Conservation (phyloP, 1,284 basidiomycete genomes). For the Pisolithus thermaeus region DNA sequence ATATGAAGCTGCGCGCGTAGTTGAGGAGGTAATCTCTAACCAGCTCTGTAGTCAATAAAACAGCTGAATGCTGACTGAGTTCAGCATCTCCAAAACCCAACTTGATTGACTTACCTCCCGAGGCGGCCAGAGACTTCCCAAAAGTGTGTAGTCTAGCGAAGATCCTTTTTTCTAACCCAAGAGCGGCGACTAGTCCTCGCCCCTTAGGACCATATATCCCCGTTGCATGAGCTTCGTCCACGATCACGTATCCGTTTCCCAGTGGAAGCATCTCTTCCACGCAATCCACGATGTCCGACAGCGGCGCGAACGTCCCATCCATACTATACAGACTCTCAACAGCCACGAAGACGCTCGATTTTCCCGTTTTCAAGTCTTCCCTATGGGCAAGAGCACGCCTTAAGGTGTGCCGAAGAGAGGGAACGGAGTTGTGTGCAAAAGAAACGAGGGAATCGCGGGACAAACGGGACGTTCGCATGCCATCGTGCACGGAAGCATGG, state of each 20-base stretch:
- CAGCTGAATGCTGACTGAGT: slow-evolving; percentile 46
- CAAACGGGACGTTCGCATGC: slow-evolving; percentile 69
- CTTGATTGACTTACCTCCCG: slow-evolving; percentile 53
- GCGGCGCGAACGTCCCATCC: slow-evolving; percentile 88
- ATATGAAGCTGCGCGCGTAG: slow-evolving; percentile 88
- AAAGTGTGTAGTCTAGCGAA: slow-evolving; percentile 66
- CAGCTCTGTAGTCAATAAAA: slow-evolving; percentile 67
- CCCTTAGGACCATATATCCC: slow-evolving; percentile 78
- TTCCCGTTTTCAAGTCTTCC: slow-evolving; percentile 31
- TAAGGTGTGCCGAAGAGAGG: slow-evolving; percentile 41
- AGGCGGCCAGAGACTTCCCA: slow-evolving; percentile 66
- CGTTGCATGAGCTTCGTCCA: slow-evolving; percentile 89
- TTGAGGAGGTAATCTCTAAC: slow-evolving; percentile 86
- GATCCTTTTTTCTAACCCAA: slow-evolving; percentile 59
- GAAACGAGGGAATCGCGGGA: slow-evolving; percentile 31
- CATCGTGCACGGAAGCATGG: slow-evolving; percentile 92
- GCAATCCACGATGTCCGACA: slow-evolving; percentile 56
- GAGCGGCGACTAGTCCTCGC: slow-evolving; percentile 58
- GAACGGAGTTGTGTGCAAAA: slow-evolving; percentile 76
- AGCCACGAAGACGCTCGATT: slow-evolving; percentile 64
- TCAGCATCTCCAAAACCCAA: background rate
- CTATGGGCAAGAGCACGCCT: slow-evolving; percentile 32
- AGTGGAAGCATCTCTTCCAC: slow-evolving; percentile 55
- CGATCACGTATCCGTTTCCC: slow-evolving; percentile 65
- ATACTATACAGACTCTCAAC: slow-evolving; percentile 92